Evolutionary conservation across 176 grass and related monocot genomes (phyloP).

Genomic region (Alopecurus myosuroides): DNA sequence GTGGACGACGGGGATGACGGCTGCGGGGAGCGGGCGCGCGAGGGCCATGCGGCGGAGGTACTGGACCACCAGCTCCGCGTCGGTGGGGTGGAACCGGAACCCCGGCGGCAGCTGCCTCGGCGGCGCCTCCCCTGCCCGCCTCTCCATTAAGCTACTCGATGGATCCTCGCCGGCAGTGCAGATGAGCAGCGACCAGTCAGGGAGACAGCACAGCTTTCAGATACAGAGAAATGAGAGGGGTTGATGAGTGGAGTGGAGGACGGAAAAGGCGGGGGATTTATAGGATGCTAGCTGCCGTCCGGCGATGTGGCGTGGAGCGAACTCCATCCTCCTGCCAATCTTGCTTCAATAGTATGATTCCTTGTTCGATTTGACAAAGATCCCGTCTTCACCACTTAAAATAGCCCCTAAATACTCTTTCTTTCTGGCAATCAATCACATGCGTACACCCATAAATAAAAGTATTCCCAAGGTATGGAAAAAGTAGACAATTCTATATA

Average conservation of each 20-base stretch:
- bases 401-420: background rate
- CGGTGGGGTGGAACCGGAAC: conserved; percentile 82
- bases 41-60: conserved; percentile 64
- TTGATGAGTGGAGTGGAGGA: conserved; percentile 37
- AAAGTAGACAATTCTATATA: background rate
- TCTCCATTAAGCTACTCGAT: conserved; percentile 3
- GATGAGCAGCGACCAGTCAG: background rate
- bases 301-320: conserved; percentile 28
- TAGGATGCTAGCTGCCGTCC: conserved; percentile 21
- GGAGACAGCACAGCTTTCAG: background rate
- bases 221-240: conserved; percentile 12
- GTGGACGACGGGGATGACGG: conserved; percentile 65
- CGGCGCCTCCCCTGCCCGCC: conserved; percentile 8
- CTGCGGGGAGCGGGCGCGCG: conserved; percentile 56
- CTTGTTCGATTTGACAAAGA: conserved; percentile 36
- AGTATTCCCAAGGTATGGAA: background rate
- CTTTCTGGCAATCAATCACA: background rate
- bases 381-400: conserved; percentile 5
- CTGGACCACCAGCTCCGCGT: conserved; percentile 74
- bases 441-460: background rate
- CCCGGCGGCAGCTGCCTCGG: conserved; percentile 55
- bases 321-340: conserved; percentile 27
- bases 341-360: conserved; percentile 50
- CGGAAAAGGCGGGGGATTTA: conserved; percentile 46
- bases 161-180: too few relatives aligned